phyloP scores from a whole-genome alignment of 768 basidiomycete species.

The Termitomyces sp. region DNA sequence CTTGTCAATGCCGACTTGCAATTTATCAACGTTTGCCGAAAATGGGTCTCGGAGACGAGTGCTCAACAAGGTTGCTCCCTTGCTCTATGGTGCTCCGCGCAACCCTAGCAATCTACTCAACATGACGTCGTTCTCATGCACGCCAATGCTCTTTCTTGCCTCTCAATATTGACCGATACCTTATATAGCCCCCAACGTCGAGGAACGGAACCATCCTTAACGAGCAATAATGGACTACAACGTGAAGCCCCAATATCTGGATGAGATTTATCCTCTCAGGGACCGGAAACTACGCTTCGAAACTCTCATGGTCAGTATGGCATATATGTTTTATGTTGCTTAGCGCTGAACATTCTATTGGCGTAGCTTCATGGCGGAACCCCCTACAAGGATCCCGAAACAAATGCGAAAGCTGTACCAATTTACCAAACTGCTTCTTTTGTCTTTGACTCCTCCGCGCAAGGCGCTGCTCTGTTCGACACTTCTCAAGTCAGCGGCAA shows the following conservation, averaged over 20 bases:
- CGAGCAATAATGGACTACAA: constrained; percentile 13
- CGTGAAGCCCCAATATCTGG: constrained; percentile 7
- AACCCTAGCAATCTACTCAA: not conserved
- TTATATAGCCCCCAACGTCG: not conserved
- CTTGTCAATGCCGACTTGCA: too few relatives aligned
- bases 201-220: not conserved
- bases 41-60: not conserved
- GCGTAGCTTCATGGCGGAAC: constrained; percentile 60
- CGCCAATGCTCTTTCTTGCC: too few relatives aligned
- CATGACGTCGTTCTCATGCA: not conserved
- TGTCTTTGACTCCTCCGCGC: constrained; percentile 49
- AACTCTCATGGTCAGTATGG: constrained; percentile 28
- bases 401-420: constrained; percentile 61
- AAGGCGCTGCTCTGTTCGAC: constrained; percentile 30
- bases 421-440: constrained; percentile 60
- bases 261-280: constrained; percentile 24
- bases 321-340: not conserved
- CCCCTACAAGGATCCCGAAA: constrained; percentile 47
- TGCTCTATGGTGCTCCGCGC: not conserved
- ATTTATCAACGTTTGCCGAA: too few relatives aligned
- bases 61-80: not conserved
- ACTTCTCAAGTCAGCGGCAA: constrained; percentile 6
- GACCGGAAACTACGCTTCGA: constrained; percentile 51
- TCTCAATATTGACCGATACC: not conserved
- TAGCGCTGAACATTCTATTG: not conserved